Evolutionary conservation across 1,284 basidiomycete species (phyloP), one percentile per base, ranked within the genome.

Genomic region (Ustilago crameri): DNA sequence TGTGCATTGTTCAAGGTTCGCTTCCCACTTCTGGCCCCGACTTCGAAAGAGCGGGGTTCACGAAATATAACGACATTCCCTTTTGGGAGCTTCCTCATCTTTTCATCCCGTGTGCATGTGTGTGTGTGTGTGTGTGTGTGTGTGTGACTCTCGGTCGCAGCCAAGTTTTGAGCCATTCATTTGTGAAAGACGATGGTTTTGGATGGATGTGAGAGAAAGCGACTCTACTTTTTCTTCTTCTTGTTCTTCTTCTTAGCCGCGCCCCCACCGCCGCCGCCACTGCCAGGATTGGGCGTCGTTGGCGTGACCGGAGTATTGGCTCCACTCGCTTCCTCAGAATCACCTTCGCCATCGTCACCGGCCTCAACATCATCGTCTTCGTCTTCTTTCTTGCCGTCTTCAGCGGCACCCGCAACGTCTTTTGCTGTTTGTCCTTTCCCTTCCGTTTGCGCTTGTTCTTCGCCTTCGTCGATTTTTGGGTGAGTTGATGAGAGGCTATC

Each of bases 181-280:
- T 34, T 34, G 32, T 8, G 32, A 9, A 15, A 34, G 32, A n/a
- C n/a, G n/a, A n/a, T n/a, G n/a, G n/a, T n/a, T n/a, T n/a, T n/a
- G n/a, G n/a, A n/a, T n/a, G n/a, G n/a, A n/a, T n/a, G 30, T 12
- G 30, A 30, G 30, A 30, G 30, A 30, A 30, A 7, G 30, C 40
- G 40, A 35, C 49, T 58, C 53, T 70, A 54, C 41, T 59, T 63
- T 38, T 66, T 71, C 51, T 72, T 72, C 37, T 62, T 69, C 26
- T 69, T 69, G 22, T 54, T 67, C 40, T 62, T 61, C 37, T 65
- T 53, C 47, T 46, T 53, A 42, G 23, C 42, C 3, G 34, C 34
- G 2, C 47, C 44, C 5, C 8, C 37, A n/a, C 26, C 38, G 18
- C 47, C 15, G 45, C 26, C 40, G 22, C 5, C 30, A 30, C 30